Evolutionary conservation across 176 grass and related monocot species (phyloP).

Genomic region (sorghum (Sorghum bicolor)): DNA sequence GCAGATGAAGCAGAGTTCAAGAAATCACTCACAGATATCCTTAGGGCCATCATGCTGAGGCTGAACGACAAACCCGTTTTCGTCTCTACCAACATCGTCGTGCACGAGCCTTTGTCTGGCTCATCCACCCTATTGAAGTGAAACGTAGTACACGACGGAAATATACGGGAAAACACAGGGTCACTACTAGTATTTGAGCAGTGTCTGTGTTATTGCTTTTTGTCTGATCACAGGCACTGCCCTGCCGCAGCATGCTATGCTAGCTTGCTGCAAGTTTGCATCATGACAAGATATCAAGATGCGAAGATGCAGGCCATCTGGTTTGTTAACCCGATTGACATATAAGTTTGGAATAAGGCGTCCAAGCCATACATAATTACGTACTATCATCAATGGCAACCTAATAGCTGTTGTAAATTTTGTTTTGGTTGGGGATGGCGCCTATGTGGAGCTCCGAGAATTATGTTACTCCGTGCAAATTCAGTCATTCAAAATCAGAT

Average conservation of each 20-base stretch:
- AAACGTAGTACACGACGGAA: background rate
- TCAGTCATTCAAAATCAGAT: background rate
- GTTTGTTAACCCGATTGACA: conserved; percentile 8
- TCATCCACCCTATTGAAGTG: conserved; percentile 16
- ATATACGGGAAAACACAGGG: background rate
- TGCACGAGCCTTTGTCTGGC: conserved; percentile 57
- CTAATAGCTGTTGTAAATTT: background rate
- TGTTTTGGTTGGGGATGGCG: background rate
- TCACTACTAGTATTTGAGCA: background rate
- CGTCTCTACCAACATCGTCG: conserved; percentile 61
- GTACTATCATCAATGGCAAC: background rate
- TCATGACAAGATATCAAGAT: background rate
- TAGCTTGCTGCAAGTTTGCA: conserved; percentile 9
- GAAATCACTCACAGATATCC: conserved; percentile 55
- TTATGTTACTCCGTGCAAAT: background rate
- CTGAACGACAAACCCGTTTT: conserved; percentile 57
- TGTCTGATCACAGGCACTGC: conserved; percentile 30
- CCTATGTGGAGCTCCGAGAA: background rate
- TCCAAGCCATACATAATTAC: conserved; percentile 23
- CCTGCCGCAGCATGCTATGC: background rate
- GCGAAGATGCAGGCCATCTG: background rate
- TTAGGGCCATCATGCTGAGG: conserved; percentile 58
- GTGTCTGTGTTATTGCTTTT: conserved; percentile 31
- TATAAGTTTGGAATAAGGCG: conserved; percentile 37
- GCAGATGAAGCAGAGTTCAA: conserved; percentile 64